Evolutionary conservation across 495 filamentous ascomycete genomes (phyloP).

Genomic region (Tricharina praecox): DNA sequence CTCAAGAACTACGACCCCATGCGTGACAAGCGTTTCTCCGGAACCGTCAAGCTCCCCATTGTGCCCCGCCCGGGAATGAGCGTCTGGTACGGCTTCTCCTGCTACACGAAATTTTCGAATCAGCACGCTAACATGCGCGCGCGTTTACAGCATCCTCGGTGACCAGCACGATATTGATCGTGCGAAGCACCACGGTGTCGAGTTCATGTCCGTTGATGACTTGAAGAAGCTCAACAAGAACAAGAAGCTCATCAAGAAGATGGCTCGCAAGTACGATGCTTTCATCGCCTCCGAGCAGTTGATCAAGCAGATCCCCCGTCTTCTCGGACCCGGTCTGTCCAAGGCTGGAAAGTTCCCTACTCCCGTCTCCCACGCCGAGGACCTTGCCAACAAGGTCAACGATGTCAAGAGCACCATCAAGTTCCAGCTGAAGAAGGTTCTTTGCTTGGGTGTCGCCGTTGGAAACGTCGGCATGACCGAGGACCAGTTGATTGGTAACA

Average conservation of each 20-base stretch:
- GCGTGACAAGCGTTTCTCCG: constrained; percentile 99
- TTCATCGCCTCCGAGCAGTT: constrained; percentile 90
- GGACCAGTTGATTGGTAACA: constrained; percentile 90
- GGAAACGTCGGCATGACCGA: constrained; percentile 94
- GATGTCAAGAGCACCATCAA: constrained; percentile 99
- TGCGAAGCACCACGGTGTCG: constrained; percentile 92
- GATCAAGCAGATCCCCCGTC: constrained; percentile 99
- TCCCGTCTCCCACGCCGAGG: constrained; percentile 86
- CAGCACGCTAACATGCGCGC: not conserved
- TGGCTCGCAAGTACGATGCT: constrained; percentile 98
- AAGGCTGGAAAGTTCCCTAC: constrained; percentile 99
- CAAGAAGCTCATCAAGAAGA: constrained; percentile 99
- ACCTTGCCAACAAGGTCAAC: constrained; percentile 79
- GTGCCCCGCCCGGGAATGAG: constrained; percentile 85
- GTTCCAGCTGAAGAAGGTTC: constrained; percentile 99
- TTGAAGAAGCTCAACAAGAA: constrained; percentile 99
- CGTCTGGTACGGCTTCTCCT: constrained; percentile 51
- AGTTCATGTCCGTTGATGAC: constrained; percentile 94
- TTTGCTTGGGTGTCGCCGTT: constrained; percentile 97
- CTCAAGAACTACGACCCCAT: constrained; percentile 99
- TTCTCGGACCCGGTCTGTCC: constrained; percentile 92
- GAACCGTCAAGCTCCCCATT: constrained; percentile 83
- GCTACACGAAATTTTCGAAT: not conserved
- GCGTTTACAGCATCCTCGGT: constrained; percentile 75
- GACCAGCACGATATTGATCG: constrained; percentile 99